Evolutionary conservation across 2,329 filamentous ascomycete genomes (phyloP), one percentile per base, ranked within the genome.

Genomic region (Neurospora sp.): DNA sequence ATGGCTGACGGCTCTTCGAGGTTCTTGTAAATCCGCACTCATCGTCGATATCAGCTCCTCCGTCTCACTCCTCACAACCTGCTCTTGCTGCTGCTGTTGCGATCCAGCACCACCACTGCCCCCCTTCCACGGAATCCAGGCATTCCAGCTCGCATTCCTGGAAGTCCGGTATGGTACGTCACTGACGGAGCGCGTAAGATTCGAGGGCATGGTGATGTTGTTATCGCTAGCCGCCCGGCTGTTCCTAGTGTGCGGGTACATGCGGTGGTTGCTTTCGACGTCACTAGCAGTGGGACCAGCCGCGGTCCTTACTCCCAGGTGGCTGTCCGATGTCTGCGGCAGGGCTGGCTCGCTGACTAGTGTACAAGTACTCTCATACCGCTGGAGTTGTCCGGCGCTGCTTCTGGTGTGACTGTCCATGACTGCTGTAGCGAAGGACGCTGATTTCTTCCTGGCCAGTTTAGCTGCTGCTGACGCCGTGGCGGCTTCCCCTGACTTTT

Each of bases 331-430:
- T 1, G 85, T 87, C 73, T 87, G 84, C 1, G 87, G 86, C 19
- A 82, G 76, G n/a, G 87, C 86, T 4, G 84, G 87, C 68, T 86
- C 83, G 73, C 87, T 83, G 7, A 88, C 78, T 11, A 90, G 79
- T 19, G 81, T 81, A 1, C 79, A 78, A 6, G 81, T 62, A 17
- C 78, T 1, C 74, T 75, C 17, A 79, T 77, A 1, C 79, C 80
- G 7, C 78, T 76, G 10, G 76, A 68, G 2, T 72, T 68, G 66
- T 80, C 77, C 4, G 73, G 73, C 4, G 76, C 69, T 4, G 74
- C 69, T 75, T 72, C 73, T 80, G 76, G 79, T 74, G 75, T 62
- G 43, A 23, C 43, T 52, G 43, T 52, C 52, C 33, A 80, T 75
- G 62, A 81, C 75, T 62, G 79, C 75, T 1, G 78, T 67, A 13